A percentile compares a stretch with the other conserved stretches of the same genome.
Conservation (phyloP, 2,329 filamentous ascomycete species). For the Sporothrix schenckii region DNA sequence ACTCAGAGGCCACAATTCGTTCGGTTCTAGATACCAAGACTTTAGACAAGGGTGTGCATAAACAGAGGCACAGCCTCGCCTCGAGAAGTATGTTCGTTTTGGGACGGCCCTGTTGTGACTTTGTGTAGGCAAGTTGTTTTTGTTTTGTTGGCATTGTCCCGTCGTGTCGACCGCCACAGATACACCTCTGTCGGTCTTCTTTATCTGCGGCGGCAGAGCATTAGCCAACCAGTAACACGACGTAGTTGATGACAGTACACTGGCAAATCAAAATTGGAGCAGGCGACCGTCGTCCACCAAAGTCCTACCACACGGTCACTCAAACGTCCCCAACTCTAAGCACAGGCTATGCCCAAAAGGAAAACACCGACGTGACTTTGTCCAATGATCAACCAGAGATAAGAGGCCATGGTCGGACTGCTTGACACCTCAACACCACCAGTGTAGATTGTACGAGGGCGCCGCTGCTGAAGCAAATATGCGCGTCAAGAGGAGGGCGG, state of each 20-base stretch:
- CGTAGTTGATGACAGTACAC: neutral
- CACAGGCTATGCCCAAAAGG: neutral
- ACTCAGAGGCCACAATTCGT: neutral
- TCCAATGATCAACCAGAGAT: constrained; percentile 19
- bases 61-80: constrained; percentile 3
- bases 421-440: neutral
- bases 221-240: neutral
- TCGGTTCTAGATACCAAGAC: neutral
- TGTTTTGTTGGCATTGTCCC: neutral
- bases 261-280: constrained; percentile 1
- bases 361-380: neutral
- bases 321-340: neutral
- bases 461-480: neutral
- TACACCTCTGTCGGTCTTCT: neutral
- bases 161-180: neutral
- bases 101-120: neutral
- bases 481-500: constrained; percentile 3
- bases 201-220: constrained; percentile 17
- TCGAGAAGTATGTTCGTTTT: neutral
- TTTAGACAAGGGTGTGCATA: neutral
- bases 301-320: neutral
- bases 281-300: too few species aligned
- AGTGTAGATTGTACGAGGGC: neutral
- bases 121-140: neutral
- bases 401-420: neutral